Base-by-base conservation (phyloP, 768 basidiomycete species). In the Neoboletus magnificus region DNA sequence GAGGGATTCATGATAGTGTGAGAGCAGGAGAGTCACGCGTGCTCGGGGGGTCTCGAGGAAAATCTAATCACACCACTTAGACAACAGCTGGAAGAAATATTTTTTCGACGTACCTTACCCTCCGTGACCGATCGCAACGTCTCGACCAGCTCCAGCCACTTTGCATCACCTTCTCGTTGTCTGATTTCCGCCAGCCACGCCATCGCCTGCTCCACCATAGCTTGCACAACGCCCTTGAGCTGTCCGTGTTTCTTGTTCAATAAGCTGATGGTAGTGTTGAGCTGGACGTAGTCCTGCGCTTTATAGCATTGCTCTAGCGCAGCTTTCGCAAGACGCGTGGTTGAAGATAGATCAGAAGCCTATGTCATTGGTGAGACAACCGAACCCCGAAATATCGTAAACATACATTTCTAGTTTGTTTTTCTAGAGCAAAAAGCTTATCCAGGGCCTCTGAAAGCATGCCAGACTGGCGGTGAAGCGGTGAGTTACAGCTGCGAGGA, bases 161-260 rank as follows among this genome's bases (percentile, higher is more conserved):
- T 82, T 60, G 85, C 84, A 23, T 78, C 74, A 40, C 91, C 90
- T 60, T 86, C 80, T 41, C 77, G 73, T 64, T 81, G 70, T 64
- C 85, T 86, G 54, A 95, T 79, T 48, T 87, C 85, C 13, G 87
- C 84, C 45, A 98, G 73, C 87, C 91, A 98, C 4, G 74, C 76
- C 75, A 95, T 89, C 4, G 83, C 80, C 57, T 83, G 82, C 66
- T 98, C 95, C 11, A 98, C 94, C 67, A 99, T 88, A n/a, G 85
- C 82, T 65, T 94, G 91, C 13, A 95, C 84, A 1, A 86, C 89
- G 48, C 81, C 89, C 70, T 98, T 95, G 60, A 98, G 78, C 68
- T 99, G 97, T 0, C 97, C 96, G 71, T 98, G 97, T 66, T 98
- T 98, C 81, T 97, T 98, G 73, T 87, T 88, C 62, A 97, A 74